phyloP scores from a whole-genome alignment of 495 filamentous ascomycete species.

The Aspergillus coremiiformis region DNA sequence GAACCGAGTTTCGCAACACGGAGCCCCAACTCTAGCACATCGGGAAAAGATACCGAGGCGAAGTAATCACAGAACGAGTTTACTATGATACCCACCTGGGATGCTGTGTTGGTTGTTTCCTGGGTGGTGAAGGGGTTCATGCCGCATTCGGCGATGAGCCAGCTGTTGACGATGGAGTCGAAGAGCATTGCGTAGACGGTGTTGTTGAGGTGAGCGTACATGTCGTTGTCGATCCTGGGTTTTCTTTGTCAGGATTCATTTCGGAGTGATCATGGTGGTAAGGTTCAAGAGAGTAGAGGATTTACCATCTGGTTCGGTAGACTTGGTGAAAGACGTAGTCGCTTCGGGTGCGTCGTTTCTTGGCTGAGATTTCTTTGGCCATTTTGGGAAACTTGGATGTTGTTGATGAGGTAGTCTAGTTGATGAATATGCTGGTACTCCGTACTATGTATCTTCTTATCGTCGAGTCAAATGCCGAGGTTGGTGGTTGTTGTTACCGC shows the following conservation, averaged over 20 bases:
- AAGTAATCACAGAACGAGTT: conserved; percentile 81
- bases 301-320: conserved; percentile 84
- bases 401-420: no score
- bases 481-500: not conserved
- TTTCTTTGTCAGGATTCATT: not conserved
- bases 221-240: conserved; percentile 84
- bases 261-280: not conserved
- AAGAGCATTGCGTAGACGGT: conserved; percentile 72
- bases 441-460: no score
- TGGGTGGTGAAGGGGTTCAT: conserved; percentile 59
- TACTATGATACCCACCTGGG: conserved; percentile 73
- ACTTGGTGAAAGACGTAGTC: conserved; percentile 78
- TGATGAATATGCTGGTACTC: no score
- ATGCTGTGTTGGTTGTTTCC: conserved; percentile 18
- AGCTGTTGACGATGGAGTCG: conserved; percentile 87
- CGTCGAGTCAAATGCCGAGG: no score
- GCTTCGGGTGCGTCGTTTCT: conserved; percentile 50
- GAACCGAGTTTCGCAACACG: conserved; percentile 77
- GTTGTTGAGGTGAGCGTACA: conserved; percentile 88
- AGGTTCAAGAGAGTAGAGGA: not conserved
- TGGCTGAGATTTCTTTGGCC: conserved; percentile 43
- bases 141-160: conserved; percentile 72
- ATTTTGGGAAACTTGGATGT: no score
- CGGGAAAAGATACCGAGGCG: conserved; percentile 73
- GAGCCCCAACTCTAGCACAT: conserved; percentile 70